Percentiles rank a stretch among this genome's conserved stretches.
Evolutionary conservation across 2,329 filamentous ascomycete species (phyloP).

Genomic region (Ceratocystis colombiana): DNA sequence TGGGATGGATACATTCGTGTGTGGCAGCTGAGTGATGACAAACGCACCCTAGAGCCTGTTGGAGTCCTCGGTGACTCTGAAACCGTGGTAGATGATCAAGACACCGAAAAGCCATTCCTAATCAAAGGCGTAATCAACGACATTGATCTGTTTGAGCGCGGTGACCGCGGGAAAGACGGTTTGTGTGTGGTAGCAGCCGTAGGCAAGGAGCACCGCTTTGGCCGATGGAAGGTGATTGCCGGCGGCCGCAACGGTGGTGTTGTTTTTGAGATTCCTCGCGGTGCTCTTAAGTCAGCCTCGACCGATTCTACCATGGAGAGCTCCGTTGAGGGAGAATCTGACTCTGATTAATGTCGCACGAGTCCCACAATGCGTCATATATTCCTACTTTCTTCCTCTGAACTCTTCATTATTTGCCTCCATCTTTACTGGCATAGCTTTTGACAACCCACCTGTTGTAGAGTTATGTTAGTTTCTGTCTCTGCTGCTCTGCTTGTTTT

Average conservation of each 20-base stretch:
- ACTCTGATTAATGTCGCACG: conserved; percentile 27
- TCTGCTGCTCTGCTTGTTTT: conserved; percentile 2
- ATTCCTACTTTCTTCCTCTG: neutral
- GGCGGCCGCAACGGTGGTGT: conserved; percentile 72
- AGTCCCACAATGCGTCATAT: neutral
- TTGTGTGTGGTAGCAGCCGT: conserved; percentile 78
- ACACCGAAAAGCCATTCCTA: conserved; percentile 25
- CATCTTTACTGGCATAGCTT: neutral
- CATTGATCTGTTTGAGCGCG: conserved; percentile 75
- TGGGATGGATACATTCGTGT: conserved; percentile 85
- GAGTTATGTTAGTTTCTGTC: neutral
- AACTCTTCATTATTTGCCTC: neutral
- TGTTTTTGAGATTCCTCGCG: conserved; percentile 64
- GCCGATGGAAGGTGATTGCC: conserved; percentile 60
- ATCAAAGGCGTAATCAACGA: conserved; percentile 78
- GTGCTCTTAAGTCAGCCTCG: conserved; percentile 30
- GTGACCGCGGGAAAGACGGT: conserved; percentile 63
- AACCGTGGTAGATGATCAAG: conserved; percentile 28
- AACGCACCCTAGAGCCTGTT: conserved; percentile 61
- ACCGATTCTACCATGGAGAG: conserved; percentile 28
- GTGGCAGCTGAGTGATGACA: conserved; percentile 79
- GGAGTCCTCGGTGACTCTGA: conserved; percentile 45
- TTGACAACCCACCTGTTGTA: neutral
- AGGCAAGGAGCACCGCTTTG: conserved; percentile 76
- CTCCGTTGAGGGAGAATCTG: conserved; percentile 31